A percentile compares a stretch with the other conserved stretches of the same genome.
Conservation (phyloP, 129 eudicot species). For the Chrysanthemum seticuspe region DNA sequence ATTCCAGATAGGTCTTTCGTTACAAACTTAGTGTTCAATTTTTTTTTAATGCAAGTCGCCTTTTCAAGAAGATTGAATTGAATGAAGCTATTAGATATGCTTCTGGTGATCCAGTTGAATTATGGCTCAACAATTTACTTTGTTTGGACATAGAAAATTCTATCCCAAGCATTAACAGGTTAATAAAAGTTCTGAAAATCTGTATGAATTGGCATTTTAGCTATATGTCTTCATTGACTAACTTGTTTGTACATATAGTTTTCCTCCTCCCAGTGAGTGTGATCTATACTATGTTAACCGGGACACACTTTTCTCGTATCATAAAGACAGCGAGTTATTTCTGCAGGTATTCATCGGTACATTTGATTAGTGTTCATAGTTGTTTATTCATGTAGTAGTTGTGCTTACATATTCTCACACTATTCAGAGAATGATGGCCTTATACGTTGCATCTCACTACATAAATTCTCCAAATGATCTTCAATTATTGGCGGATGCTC, state of each 20-base stretch:
- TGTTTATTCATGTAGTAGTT: constrained; percentile 2
- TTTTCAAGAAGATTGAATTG: constrained; percentile 82
- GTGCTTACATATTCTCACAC: constrained; percentile 19
- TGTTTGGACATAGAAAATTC: constrained; percentile 83
- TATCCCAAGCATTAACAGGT: constrained; percentile 85
- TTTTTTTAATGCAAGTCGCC: constrained; percentile 56
- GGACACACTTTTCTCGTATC: constrained; percentile 95
- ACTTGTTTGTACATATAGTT: constrained; percentile 40
- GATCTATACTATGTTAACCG: constrained; percentile 96
- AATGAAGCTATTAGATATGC: constrained; percentile 95
- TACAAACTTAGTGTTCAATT: too few species aligned
- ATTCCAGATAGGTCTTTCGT: background rate
- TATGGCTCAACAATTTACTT: constrained; percentile 86
- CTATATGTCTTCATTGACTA: constrained; percentile 11
- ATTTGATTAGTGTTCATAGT: background rate
- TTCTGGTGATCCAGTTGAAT: constrained; percentile 88
- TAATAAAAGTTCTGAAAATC: constrained; percentile 13
- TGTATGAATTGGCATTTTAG: constrained; percentile 11
- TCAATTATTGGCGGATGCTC: constrained; percentile 95
- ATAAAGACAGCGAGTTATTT: constrained; percentile 89
- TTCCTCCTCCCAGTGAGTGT: constrained; percentile 85
- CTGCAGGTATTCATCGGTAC: constrained; percentile 55
- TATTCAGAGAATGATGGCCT: constrained; percentile 96
- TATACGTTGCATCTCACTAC: constrained; percentile 96
- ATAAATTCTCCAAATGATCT: constrained; percentile 95